Evolutionary conservation across 2,329 filamentous ascomycete species (phyloP).

Genomic region (Fusarium setosum): DNA sequence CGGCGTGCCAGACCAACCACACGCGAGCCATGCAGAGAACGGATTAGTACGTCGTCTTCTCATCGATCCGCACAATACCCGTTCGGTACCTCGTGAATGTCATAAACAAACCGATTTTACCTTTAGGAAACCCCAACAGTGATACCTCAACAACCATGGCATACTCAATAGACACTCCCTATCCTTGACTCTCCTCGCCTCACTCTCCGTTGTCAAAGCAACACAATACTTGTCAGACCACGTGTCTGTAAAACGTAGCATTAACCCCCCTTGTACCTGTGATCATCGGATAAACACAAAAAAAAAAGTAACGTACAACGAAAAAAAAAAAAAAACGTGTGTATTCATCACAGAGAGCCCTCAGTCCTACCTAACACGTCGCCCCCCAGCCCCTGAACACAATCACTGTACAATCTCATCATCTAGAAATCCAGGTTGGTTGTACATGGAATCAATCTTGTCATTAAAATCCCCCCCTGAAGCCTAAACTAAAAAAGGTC

Average conservation of each 20-base stretch:
- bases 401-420: slow-evolving; percentile 8
- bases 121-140: too few relatives aligned
- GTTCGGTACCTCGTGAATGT: too few relatives aligned
- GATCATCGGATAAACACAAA: slow-evolving; percentile 14
- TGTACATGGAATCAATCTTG: slow-evolving; percentile 26
- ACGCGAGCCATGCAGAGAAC: too few relatives aligned
- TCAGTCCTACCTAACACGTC: not conserved
- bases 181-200: not conserved
- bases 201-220: not conserved
- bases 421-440: not conserved
- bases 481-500: not conserved
- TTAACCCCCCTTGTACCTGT: not conserved
- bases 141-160: too few relatives aligned
- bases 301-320: slow-evolving; percentile 21
- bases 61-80: too few relatives aligned
- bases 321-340: too few relatives aligned
- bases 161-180: too few relatives aligned
- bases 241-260: slow-evolving; percentile 28
- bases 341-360: slow-evolving; percentile 22
- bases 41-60: too few relatives aligned
- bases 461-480: not conserved
- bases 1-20: too few relatives aligned
- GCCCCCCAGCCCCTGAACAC: not conserved
- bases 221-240: slow-evolving; percentile 6
- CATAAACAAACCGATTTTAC: too few relatives aligned